Conservation (phyloP, 2,329 filamentous ascomycete genomes). For the Lecanoromycetidae sp. region DNA sequence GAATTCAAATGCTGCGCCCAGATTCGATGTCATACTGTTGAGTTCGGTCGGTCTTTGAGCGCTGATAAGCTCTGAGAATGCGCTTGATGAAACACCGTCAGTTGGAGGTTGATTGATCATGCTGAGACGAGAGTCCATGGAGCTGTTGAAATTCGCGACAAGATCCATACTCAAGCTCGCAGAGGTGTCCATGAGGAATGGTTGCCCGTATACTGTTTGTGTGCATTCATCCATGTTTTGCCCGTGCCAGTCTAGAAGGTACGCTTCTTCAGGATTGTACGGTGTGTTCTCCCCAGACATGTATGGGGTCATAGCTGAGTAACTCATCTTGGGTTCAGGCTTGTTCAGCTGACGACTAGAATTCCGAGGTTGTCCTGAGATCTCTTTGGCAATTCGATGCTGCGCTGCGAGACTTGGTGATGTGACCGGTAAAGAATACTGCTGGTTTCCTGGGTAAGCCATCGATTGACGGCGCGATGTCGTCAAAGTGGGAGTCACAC, state of each 20-base stretch:
- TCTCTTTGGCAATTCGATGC: neutral
- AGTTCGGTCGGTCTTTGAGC: neutral
- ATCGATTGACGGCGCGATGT: slow-evolving; percentile 4
- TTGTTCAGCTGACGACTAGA: no score
- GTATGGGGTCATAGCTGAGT: no score
- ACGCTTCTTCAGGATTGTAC: no score
- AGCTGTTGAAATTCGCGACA: neutral
- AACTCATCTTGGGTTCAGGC: no score
- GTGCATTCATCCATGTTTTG: neutral
- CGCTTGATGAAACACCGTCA: neutral
- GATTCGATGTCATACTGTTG: neutral
- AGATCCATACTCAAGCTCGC: neutral
- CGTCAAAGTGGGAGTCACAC: neutral
- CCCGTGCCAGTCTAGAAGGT: neutral
- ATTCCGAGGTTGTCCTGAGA: neutral
- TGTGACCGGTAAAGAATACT: neutral
- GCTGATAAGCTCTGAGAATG: neutral
- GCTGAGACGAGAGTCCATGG: neutral
- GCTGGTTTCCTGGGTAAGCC: neutral
- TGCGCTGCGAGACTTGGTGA: neutral
- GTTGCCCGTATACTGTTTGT: neutral
- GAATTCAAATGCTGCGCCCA: neutral
- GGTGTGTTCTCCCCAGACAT: no score
- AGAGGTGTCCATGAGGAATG: neutral
- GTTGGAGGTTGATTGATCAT: neutral